Conservation (phyloP, 176 grass and related monocot species). For the Avena eriantha region DNA sequence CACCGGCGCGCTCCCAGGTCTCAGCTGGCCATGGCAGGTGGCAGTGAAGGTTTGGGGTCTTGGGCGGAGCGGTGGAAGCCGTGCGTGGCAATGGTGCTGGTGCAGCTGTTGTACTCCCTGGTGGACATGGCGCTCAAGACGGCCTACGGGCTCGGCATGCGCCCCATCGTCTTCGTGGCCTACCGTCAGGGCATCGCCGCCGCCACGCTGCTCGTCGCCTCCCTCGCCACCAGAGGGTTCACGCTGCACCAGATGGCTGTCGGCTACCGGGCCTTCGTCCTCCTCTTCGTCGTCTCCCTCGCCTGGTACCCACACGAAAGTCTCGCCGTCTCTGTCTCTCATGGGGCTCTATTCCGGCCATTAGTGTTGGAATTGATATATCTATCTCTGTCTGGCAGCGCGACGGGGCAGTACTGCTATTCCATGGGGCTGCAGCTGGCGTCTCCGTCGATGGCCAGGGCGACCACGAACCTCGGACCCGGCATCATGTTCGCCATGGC, state of each 20-base stretch:
- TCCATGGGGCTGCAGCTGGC: constrained; percentile 47
- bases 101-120: constrained; percentile 56
- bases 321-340: background rate
- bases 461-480: constrained; percentile 54
- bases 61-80: constrained; percentile 32
- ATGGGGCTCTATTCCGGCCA: too few relatives aligned
- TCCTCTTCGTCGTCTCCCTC: constrained; percentile 48
- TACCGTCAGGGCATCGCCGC: constrained; percentile 59
- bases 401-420: constrained; percentile 52
- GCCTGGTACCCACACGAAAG: background rate
- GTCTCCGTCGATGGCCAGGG: constrained; percentile 56
- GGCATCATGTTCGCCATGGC: constrained; percentile 51
- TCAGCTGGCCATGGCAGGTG: constrained; percentile 26
- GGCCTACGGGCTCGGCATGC: constrained; percentile 25
- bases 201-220: constrained; percentile 46
- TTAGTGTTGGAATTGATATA: background rate
- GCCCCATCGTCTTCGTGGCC: constrained; percentile 58
- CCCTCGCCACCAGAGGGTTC: constrained; percentile 36
- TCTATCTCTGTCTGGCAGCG: background rate
- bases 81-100: constrained; percentile 50
- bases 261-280: constrained; percentile 28
- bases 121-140: constrained; percentile 59
- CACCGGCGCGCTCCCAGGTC: background rate
- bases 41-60: background rate
- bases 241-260: constrained; percentile 47